Conservation (phyloP, 495 filamentous ascomycete genomes). For the Cercophora scortea region DNA sequence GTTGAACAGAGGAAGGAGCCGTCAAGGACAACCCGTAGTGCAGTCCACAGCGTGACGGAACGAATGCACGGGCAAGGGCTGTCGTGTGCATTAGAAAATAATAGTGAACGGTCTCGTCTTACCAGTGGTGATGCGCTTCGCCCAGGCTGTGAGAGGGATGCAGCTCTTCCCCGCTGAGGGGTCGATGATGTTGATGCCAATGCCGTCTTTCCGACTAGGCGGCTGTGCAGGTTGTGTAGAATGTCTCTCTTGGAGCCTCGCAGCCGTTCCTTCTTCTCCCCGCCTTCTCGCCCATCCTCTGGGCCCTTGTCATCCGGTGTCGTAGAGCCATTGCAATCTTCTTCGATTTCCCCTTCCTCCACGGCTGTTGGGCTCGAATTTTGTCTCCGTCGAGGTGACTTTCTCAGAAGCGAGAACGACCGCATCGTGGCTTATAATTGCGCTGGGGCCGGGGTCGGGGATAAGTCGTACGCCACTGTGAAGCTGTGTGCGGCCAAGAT, state of each 20-base stretch:
- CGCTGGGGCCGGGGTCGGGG: too few species aligned
- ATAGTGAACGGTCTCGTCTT: constrained; percentile 3
- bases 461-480: not conserved
- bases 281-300: not conserved
- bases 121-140: constrained; percentile 7
- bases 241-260: constrained; percentile 27
- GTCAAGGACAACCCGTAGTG: too few species aligned
- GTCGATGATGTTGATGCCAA: constrained; percentile 7
- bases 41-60: too few species aligned
- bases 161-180: constrained; percentile 22
- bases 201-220: constrained; percentile 19
- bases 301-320: not conserved
- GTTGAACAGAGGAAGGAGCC: too few species aligned
- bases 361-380: constrained; percentile 1
- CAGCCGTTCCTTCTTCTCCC: constrained; percentile 18
- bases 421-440: constrained; percentile 15
- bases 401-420: constrained; percentile 21
- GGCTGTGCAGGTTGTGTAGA: constrained; percentile 24
- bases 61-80: too few species aligned
- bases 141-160: constrained; percentile 5
- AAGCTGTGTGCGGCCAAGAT: constrained; percentile 1
- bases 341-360: constrained; percentile 11
- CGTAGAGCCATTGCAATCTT: not conserved
- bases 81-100: not conserved
- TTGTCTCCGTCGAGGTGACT: constrained; percentile 13